These are phyloP conservation scores for Yarrowia osloensis DNA, from an alignment of 805 yeast genomes.

Conservation along the genomic window DNA sequence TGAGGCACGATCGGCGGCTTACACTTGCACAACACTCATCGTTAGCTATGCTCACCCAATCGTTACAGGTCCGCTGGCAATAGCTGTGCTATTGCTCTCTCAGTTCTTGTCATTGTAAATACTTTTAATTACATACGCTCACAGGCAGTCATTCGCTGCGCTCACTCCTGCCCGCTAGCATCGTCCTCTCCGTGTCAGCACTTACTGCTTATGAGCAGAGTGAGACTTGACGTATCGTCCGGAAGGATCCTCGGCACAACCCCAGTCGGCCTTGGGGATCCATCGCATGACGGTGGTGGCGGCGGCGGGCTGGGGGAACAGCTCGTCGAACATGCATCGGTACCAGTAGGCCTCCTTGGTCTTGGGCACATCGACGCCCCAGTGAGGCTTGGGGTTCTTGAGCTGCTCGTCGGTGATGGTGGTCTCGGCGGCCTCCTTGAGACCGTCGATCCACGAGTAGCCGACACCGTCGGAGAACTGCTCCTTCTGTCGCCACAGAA, in stretches of 20 bases:
- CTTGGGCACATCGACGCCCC: constrained; percentile 94
- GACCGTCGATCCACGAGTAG: constrained; percentile 97
- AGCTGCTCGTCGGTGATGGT: constrained; percentile 87
- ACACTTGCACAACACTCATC: too few species aligned
- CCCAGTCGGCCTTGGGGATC: constrained; percentile 99
- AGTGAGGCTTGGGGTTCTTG: constrained; percentile 86
- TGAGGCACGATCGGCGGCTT: too few species aligned
- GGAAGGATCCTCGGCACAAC: constrained; percentile 97
- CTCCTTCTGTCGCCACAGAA: constrained; percentile 99
- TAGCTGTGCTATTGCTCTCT: too few species aligned
- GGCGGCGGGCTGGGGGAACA: constrained; percentile 89
- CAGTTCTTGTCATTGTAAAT: too few species aligned
- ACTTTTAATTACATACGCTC: too few species aligned
- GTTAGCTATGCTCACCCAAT: too few species aligned
- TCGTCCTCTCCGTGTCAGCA: too few species aligned
- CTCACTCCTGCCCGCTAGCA: too few species aligned
- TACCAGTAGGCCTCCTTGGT: constrained; percentile 99
- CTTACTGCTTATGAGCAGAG: constrained; percentile 41
- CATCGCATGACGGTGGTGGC: constrained; percentile 98
- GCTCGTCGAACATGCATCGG: constrained; percentile 92
- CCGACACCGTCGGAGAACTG: constrained; percentile 99
- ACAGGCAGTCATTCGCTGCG: too few species aligned
- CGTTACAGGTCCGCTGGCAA: too few species aligned
- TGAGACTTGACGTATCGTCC: constrained; percentile 96
- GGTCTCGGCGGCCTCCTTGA: constrained; percentile 91